Conservation (phyloP, 2,329 filamentous ascomycete species). For the Nothophaeocryptopus gaeumannii region DNA sequence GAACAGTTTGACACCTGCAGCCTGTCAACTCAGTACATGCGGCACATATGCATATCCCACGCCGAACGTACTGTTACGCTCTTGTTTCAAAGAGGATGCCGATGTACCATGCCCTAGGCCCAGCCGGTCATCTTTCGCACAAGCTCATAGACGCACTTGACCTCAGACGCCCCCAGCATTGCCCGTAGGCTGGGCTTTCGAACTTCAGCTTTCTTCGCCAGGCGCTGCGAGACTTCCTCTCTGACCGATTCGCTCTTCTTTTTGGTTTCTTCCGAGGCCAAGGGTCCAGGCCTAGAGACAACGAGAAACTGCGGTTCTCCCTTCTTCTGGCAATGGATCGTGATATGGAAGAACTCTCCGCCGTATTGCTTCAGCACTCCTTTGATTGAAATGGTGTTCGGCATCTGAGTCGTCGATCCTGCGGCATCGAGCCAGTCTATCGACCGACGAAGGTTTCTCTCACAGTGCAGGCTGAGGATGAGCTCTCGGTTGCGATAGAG, state of each 20-base stretch:
- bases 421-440: constrained; percentile 5
- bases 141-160: background rate
- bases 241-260: too few species aligned
- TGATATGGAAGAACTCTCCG: constrained; percentile 3
- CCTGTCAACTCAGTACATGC: too few species aligned
- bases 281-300: background rate
- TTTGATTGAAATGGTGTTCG: background rate
- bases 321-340: background rate
- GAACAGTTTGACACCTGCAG: too few species aligned
- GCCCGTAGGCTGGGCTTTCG: background rate
- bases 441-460: constrained; percentile 5
- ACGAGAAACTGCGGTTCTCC: constrained; percentile 4
- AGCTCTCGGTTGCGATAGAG: constrained; percentile 15
- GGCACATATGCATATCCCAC: too few species aligned
- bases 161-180: background rate
- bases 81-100: too few species aligned
- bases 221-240: too few species aligned
- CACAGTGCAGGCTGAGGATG: constrained; percentile 9
- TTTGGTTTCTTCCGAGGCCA: background rate
- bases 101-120: background rate
- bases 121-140: background rate
- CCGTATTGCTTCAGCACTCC: background rate
- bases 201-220: too few species aligned
- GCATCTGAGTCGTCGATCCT: constrained; percentile 1
- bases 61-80: too few species aligned